These are phyloP conservation scores for Beauveria bassiana DNA, from an alignment of 2,329 filamentous ascomycete genomes.

Conservation along the genomic window DNA sequence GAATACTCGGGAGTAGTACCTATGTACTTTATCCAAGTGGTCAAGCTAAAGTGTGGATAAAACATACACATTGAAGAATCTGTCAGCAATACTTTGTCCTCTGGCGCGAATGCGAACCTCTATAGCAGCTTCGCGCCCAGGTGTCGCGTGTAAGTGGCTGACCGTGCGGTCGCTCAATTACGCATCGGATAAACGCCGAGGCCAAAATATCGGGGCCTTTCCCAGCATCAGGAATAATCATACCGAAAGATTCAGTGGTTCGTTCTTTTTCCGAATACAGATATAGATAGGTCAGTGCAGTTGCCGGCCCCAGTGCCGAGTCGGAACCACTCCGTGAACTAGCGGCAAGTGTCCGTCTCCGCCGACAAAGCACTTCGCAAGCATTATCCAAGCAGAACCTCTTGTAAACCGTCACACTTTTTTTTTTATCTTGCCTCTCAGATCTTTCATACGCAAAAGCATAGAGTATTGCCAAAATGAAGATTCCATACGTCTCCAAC, in stretches of 20 bases:
- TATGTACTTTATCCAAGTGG: too few relatives aligned
- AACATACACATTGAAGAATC: too few relatives aligned
- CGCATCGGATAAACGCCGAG: not conserved
- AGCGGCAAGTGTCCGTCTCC: not conserved
- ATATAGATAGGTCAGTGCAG: not conserved
- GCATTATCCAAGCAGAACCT: not conserved
- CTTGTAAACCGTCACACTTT: not conserved
- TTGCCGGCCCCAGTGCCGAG: slow-evolving; percentile 8
- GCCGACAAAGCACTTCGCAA: not conserved
- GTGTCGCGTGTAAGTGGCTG: not conserved
- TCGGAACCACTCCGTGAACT: not conserved
- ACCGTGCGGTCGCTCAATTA: not conserved
- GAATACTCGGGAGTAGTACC: too few relatives aligned
- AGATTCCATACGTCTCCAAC: slow-evolving; percentile 56
- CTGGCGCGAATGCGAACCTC: too few relatives aligned
- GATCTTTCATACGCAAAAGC: not conserved
- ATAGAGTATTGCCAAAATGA: slow-evolving; percentile 38
- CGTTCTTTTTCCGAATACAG: not conserved
- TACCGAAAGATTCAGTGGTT: not conserved
- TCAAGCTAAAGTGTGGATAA: too few relatives aligned
- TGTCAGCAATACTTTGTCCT: too few relatives aligned
- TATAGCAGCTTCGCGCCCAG: not conserved
- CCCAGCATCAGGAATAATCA: too few relatives aligned
- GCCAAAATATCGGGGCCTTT: not conserved
- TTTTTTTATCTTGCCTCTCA: not conserved